Base-by-base conservation (phyloP, 192 early-diverging fungal genomes). In the Coemansia sp. region DNA sequence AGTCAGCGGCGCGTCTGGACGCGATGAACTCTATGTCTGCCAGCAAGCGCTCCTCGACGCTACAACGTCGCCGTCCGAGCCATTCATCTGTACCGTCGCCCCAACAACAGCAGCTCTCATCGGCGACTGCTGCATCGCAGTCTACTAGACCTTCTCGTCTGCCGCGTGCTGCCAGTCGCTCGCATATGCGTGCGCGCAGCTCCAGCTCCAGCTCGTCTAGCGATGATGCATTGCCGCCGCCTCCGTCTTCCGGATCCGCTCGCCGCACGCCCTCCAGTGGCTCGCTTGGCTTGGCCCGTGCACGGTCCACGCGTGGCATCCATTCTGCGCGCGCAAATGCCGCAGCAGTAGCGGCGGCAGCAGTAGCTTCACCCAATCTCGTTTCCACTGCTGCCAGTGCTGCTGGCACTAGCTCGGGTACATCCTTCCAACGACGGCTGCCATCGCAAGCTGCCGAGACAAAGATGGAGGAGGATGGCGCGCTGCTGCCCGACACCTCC, bases 1-100 rank as follows among this genome's bases (percentile, higher is more conserved):
- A 82, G 2, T 85, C 82, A 18, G 82, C 84, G 0, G 72, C 58
- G 14, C 54, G 62, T 23, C 51, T 68, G 41, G 71, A 58, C 0
- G 64, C 64, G 0, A 57, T 62, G 34, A 61, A 58, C 38, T 53
- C 26, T 34, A 44, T 71, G 69, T 60, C 69, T 1, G 51, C 21
- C 48, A 22, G 25, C 44, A 59, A 59, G 58, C 32, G 23, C 8
- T 26, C 32, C 38, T 44, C 24, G 44, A 4, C 25, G 5, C 58
- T 7, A n/a, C 41, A 14, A 18, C 44, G 44, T 31, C 58, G 48
- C n/a, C 52, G 14, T 24, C 52, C 14, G 26, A 25, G 21, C 3
- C 52, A 28, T 54, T 44, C 38, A 16, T 16, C 38, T 44, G 38
- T 44, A 16, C 60, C 60, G 18, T 49, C 64, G 3, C 12, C 16